Evolutionary conservation across 1,139 yeast genomes (phyloP).

Genomic region (Zygoascus hellenicus): DNA sequence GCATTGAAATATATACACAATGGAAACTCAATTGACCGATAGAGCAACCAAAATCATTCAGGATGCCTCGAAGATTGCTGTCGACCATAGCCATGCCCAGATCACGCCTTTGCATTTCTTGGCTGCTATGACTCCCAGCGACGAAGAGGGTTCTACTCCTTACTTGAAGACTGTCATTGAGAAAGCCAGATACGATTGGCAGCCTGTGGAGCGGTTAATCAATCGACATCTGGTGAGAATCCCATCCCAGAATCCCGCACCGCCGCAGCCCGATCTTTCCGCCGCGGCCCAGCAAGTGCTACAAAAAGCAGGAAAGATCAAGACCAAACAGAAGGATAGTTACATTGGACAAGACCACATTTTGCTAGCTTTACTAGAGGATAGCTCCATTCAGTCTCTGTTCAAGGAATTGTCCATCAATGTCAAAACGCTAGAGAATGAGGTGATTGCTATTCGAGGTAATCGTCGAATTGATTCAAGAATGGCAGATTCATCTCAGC

Average conservation of each 20-base stretch:
- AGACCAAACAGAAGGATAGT: slow-evolving; percentile 82
- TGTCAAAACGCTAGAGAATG: slow-evolving; percentile 66
- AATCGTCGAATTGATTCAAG: slow-evolving; percentile 88
- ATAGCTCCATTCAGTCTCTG: slow-evolving; percentile 60
- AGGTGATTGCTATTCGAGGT: slow-evolving; percentile 83
- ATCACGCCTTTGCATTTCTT: slow-evolving; percentile 79
- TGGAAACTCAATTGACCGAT: slow-evolving; percentile 57
- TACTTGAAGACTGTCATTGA: slow-evolving; percentile 83
- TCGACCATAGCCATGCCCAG: slow-evolving; percentile 78
- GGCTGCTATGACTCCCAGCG: slow-evolving; percentile 85
- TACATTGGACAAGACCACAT: slow-evolving; percentile 94
- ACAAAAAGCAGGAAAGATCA: slow-evolving; percentile 64
- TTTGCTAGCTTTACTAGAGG: slow-evolving; percentile 77
- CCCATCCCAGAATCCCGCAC: slow-evolving; percentile 87
- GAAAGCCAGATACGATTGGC: slow-evolving; percentile 86
- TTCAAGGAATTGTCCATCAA: slow-evolving; percentile 70
- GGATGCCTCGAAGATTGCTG: slow-evolving; percentile 74
- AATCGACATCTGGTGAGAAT: slow-evolving; percentile 75
- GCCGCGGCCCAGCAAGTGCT: slow-evolving; percentile 67
- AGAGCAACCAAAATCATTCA: slow-evolving; percentile 80
- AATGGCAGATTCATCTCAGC: slow-evolving; percentile 84
- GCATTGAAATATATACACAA: slow-evolving; percentile 13
- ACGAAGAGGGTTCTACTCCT: slow-evolving; percentile 59
- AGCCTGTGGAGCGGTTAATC: slow-evolving; percentile 67
- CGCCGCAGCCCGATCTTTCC: slow-evolving; percentile 64